Evolutionary conservation across 2,329 filamentous ascomycete species (phyloP).

Genomic region (Stemphylium lycopersici): DNA sequence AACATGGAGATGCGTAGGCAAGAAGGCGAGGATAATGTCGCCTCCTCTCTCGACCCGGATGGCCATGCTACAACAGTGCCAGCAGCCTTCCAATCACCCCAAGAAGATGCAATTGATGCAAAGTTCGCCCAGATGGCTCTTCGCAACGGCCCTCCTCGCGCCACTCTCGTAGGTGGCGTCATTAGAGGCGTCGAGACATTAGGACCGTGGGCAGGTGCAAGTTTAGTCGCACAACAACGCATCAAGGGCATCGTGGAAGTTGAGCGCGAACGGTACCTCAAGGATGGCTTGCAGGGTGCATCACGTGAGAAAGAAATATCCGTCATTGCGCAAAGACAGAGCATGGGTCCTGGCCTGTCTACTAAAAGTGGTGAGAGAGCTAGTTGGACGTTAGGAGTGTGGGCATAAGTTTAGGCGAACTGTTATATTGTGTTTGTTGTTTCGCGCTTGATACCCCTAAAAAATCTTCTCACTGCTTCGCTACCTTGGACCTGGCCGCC

Average conservation of each 20-base stretch:
- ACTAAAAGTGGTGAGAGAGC: slow-evolving; percentile 42
- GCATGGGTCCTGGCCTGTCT: slow-evolving; percentile 61
- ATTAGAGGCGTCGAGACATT: slow-evolving; percentile 72
- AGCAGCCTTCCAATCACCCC: slow-evolving; percentile 55
- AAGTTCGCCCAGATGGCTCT: slow-evolving; percentile 60
- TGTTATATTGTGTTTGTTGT: background rate
- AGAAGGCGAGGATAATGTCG: slow-evolving; percentile 31
- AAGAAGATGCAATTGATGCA: slow-evolving; percentile 64
- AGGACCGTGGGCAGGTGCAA: slow-evolving; percentile 77
- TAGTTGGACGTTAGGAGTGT: slow-evolving; percentile 49
- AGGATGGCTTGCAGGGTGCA: slow-evolving; percentile 69
- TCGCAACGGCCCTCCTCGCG: slow-evolving; percentile 47
- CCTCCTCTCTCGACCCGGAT: slow-evolving; percentile 25
- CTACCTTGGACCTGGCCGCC: no score
- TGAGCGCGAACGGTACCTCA: slow-evolving; percentile 73
- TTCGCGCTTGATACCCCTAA: slow-evolving; percentile 17
- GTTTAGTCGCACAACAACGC: slow-evolving; percentile 70
- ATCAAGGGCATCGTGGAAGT: slow-evolving; percentile 72
- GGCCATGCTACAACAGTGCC: slow-evolving; percentile 19
- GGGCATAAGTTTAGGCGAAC: slow-evolving; percentile 33
- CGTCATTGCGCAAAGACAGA: slow-evolving; percentile 64
- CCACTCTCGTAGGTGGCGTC: slow-evolving; percentile 58
- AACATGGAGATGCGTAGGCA: slow-evolving; percentile 25
- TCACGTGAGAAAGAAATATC: slow-evolving; percentile 66
- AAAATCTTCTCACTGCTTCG: background rate